Percentiles rank a stretch among this genome's conserved stretches.
Evolutionary conservation across 2,329 filamentous ascomycete species (phyloP).

Genomic region (Fusarium tuaranense): DNA sequence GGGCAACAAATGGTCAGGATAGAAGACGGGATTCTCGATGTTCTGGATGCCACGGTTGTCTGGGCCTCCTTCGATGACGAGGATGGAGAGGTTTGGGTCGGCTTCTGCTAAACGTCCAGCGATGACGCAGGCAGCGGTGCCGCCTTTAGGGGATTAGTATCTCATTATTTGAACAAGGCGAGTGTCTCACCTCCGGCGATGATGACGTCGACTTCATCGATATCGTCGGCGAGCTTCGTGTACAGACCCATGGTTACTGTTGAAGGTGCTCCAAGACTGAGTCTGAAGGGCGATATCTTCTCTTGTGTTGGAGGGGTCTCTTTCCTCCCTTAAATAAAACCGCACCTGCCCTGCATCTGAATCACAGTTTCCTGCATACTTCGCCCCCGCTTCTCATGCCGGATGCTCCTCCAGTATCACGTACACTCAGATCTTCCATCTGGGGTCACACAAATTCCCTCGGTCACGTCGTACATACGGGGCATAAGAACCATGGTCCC

Average conservation of each 20-base stretch:
- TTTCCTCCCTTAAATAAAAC: background rate
- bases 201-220: slow-evolving; percentile 36
- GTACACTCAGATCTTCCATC: background rate
- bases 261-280: background rate
- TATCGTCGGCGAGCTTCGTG: slow-evolving; percentile 35
- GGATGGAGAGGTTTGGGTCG: slow-evolving; percentile 44
- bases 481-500: background rate
- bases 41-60: slow-evolving; percentile 44
- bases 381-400: background rate
- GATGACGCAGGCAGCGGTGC: slow-evolving; percentile 48
- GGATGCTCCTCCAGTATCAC: background rate
- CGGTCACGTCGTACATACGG: background rate
- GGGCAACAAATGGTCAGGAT: slow-evolving; percentile 39
- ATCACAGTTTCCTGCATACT: background rate
- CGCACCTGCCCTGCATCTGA: background rate
- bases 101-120: slow-evolving; percentile 47
- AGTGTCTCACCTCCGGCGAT: slow-evolving; percentile 32
- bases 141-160: slow-evolving; percentile 40
- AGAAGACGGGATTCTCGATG: slow-evolving; percentile 45
- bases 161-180: background rate
- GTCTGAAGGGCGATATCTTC: background rate
- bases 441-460: background rate
- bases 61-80: slow-evolving; percentile 48
- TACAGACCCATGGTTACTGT: slow-evolving; percentile 30
- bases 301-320: background rate